A percentile compares a stretch with the other conserved stretches of the same genome.
Conservation (phyloP, 108 stramenopile genomes). For the Mediolabrus comicus region DNA sequence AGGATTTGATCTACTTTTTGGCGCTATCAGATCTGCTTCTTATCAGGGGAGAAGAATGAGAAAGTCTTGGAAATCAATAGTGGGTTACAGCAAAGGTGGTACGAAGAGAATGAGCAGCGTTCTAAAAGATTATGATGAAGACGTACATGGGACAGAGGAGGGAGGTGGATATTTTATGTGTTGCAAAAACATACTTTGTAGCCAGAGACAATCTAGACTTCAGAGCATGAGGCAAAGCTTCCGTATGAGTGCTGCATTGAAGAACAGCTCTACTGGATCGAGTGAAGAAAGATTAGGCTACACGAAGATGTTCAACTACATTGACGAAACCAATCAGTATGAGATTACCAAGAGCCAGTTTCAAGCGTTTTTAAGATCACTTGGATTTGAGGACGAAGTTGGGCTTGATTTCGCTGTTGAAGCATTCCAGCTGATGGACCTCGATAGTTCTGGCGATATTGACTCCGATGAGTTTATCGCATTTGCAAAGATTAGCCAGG, state of each 20-base stretch:
- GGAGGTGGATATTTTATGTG: neutral
- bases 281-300: neutral
- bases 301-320: neutral
- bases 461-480: conserved; percentile 18
- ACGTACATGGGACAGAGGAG: neutral
- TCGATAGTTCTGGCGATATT: conserved; percentile 12
- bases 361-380: neutral
- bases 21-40: conserved; percentile 4
- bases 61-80: neutral
- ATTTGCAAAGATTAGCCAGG: conserved; percentile 6
- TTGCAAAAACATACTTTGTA: neutral
- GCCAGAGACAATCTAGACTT: neutral
- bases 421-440: conserved; percentile 15
- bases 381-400: conserved; percentile 12
- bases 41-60: neutral
- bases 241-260: neutral
- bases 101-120: neutral
- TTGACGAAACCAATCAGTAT: neutral
- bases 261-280: neutral
- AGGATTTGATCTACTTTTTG: conserved; percentile 32
- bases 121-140: conserved; percentile 1
- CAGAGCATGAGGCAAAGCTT: neutral
- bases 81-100: neutral
- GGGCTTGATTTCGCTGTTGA: conserved; percentile 13
- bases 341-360: conserved; percentile 2